phyloP scores from a whole-genome alignment of 2,329 filamentous ascomycete species.

The Aspergillus ruber region DNA sequence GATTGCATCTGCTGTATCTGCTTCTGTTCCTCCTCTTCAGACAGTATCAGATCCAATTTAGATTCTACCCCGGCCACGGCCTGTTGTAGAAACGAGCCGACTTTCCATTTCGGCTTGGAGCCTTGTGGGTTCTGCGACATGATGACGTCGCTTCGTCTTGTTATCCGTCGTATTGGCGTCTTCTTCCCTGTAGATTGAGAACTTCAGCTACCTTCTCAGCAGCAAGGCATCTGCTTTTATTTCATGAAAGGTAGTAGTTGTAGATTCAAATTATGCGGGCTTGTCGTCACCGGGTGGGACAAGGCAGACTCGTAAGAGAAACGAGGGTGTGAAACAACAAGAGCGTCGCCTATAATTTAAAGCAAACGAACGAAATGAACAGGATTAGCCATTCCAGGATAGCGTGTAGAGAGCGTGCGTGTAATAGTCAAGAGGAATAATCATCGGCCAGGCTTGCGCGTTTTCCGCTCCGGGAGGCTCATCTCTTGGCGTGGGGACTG shows the following conservation, averaged over 20 bases:
- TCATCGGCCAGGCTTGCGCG: background rate
- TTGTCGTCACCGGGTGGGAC: background rate
- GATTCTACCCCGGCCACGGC: slow-evolving; percentile 93
- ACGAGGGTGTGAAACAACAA: background rate
- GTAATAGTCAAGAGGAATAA: background rate
- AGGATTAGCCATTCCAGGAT: background rate
- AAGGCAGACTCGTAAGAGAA: background rate
- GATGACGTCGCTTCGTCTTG: background rate
- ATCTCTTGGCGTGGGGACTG: slow-evolving; percentile 1
- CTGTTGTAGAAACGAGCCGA: slow-evolving; percentile 66
- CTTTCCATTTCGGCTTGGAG: slow-evolving; percentile 63
- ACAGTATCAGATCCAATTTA: slow-evolving; percentile 81
- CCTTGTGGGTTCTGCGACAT: slow-evolving; percentile 33
- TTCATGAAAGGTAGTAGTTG: slow-evolving; percentile 8
- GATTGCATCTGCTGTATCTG: slow-evolving; percentile 10
- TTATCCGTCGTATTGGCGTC: background rate
- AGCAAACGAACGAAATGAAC: background rate
- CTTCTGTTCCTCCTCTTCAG: slow-evolving; percentile 61
- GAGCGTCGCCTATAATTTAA: background rate
- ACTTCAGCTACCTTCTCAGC: slow-evolving; percentile 2
- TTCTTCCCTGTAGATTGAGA: background rate
- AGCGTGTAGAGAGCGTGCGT: background rate
- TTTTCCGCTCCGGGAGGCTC: background rate
- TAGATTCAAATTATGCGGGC: background rate
- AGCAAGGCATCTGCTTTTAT: slow-evolving; percentile 6